Percentiles rank a stretch among this genome's conserved stretches.
phyloP scores from a whole-genome alignment of 495 filamentous ascomycete genomes.

The Xylaria venustula region DNA sequence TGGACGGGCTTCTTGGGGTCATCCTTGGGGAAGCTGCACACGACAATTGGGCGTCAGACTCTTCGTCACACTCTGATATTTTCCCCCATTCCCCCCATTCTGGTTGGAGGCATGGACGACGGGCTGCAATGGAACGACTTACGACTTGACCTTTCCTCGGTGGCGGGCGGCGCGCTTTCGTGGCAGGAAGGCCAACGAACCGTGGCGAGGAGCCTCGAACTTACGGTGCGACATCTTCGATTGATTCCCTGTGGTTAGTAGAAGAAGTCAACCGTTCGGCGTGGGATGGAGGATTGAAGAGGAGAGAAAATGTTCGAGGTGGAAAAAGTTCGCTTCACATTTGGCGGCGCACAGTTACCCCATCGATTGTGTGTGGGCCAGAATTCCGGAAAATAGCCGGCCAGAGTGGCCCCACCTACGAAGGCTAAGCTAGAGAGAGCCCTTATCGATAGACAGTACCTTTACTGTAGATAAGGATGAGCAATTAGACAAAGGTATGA shows the following conservation, averaged over 20 bases:
- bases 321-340: slow-evolving; percentile 23
- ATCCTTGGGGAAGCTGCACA: slow-evolving; percentile 90
- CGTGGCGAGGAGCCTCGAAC: slow-evolving; percentile 93
- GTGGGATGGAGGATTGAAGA: slow-evolving; percentile 24
- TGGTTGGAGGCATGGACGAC: too few relatives aligned
- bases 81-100: too few relatives aligned
- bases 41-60: slow-evolving; percentile 33
- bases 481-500: too few relatives aligned
- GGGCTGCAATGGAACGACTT: too few relatives aligned
- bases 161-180: slow-evolving; percentile 96
- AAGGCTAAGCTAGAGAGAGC: neutral
- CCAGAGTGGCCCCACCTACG: neutral
- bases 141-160: slow-evolving; percentile 98
- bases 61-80: neutral
- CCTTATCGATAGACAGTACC: slow-evolving; percentile 19
- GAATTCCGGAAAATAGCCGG: slow-evolving; percentile 31
- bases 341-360: slow-evolving; percentile 9
- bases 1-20: slow-evolving; percentile 99
- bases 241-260: slow-evolving; percentile 33
- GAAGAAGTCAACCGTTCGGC: slow-evolving; percentile 30
- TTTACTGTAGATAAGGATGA: too few relatives aligned
- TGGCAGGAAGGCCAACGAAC: slow-evolving; percentile 94
- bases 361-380: slow-evolving; percentile 23
- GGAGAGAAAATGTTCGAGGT: slow-evolving; percentile 24
- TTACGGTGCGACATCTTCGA: slow-evolving; percentile 67